Conservation (phyloP, 2,329 filamentous ascomycete species). For the Sarocladiaceae sp. region DNA sequence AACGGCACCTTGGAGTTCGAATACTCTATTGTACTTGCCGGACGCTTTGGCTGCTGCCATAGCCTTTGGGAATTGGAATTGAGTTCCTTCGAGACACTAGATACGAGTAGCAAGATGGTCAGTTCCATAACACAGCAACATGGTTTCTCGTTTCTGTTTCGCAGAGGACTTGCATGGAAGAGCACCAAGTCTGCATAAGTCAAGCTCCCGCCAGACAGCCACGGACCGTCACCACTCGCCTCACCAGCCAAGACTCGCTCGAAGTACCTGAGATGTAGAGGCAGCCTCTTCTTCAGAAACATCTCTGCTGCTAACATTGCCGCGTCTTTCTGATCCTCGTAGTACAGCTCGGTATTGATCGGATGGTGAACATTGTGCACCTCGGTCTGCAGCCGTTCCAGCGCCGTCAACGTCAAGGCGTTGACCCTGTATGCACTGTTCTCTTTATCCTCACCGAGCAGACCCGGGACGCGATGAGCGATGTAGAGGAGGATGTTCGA, state of each 20-base stretch:
- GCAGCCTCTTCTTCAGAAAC: conserved; percentile 58
- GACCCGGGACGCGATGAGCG: conserved; percentile 52
- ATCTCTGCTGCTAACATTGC: conserved; percentile 51
- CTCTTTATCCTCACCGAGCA: conserved; percentile 34
- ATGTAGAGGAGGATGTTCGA: conserved; percentile 72
- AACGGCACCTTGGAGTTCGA: conserved; percentile 60
- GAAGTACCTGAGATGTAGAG: conserved; percentile 70
- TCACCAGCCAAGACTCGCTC: conserved; percentile 58
- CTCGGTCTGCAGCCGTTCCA: conserved; percentile 69
- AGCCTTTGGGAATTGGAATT: conserved; percentile 68
- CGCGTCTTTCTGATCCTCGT: conserved; percentile 73
- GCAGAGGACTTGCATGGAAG: conserved; percentile 55
- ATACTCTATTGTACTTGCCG: conserved; percentile 56
- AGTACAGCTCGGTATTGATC: conserved; percentile 53
- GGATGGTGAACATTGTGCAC: conserved; percentile 75
- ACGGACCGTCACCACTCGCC: conserved; percentile 53
- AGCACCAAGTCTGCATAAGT: conserved; percentile 71
- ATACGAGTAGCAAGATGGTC: background rate
- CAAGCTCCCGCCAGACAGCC: conserved; percentile 60
- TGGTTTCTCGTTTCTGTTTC: background rate
- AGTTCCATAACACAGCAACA: background rate
- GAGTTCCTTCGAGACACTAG: conserved; percentile 52
- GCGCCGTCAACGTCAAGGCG: conserved; percentile 60
- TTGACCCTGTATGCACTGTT: conserved; percentile 55
- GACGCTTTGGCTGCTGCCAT: conserved; percentile 48